Evolutionary conservation across 148 eudicot species (phyloP).

Genomic region (Polygonum aviculare): DNA sequence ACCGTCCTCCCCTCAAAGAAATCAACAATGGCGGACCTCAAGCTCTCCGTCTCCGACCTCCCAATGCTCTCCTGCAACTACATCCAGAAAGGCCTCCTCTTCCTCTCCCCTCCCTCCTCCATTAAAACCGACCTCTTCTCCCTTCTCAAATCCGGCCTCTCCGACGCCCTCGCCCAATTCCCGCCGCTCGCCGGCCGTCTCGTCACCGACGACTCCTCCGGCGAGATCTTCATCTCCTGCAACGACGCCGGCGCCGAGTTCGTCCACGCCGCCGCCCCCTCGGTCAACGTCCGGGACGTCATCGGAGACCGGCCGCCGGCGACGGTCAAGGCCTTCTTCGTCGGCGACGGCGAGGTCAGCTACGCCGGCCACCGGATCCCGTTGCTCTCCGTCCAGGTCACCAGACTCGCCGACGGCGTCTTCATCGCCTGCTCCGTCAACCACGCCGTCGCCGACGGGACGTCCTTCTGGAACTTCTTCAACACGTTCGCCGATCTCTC

Average conservation of each 20-base stretch:
- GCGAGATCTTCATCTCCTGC: slow-evolving; percentile 22
- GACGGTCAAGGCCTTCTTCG: slow-evolving; percentile 36
- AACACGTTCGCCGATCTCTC: slow-evolving; percentile 43
- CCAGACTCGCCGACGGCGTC: slow-evolving; percentile 38
- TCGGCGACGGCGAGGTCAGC: slow-evolving; percentile 44
- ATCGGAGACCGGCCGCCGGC: slow-evolving; percentile 40
- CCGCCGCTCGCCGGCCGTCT: slow-evolving; percentile 43
- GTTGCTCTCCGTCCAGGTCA: slow-evolving; percentile 35
- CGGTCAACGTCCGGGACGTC: slow-evolving; percentile 28
- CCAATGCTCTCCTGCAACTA: slow-evolving; percentile 33
- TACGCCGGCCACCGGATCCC: slow-evolving; percentile 66
- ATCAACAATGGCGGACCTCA: not conserved
- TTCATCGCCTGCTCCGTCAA: slow-evolving; percentile 47
- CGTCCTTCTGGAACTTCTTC: slow-evolving; percentile 68
- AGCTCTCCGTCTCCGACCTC: slow-evolving; percentile 11
- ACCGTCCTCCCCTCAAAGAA: not conserved
- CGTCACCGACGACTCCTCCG: slow-evolving; percentile 13
- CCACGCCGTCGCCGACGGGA: slow-evolving; percentile 57
- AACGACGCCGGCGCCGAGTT: slow-evolving; percentile 43
- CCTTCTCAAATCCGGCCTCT: slow-evolving; percentile 21
- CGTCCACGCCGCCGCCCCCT: slow-evolving; percentile 35
- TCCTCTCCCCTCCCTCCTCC: slow-evolving; percentile 16
- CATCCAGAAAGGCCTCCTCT: slow-evolving; percentile 31
- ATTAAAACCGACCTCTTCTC: slow-evolving; percentile 3
- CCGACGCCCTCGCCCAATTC: slow-evolving; percentile 27